Evolutionary conservation across 2,329 filamentous ascomycete genomes (phyloP).

Genomic region (Ceratocystis diversiconidia): DNA sequence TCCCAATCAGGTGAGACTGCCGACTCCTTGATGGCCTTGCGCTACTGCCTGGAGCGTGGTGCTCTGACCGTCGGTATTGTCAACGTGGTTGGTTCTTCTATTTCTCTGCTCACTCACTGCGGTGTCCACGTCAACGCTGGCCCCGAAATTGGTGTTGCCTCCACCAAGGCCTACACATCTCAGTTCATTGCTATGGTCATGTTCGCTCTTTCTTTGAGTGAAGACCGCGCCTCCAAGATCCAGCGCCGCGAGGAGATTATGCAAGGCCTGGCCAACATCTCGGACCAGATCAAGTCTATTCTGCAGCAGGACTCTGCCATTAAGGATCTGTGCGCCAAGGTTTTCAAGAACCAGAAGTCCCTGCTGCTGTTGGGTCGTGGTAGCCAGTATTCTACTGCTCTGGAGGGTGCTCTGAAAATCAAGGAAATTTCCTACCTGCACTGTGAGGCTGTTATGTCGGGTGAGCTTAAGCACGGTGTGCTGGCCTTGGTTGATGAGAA

Average conservation of each 20-base stretch:
- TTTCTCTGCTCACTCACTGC: conserved; percentile 96
- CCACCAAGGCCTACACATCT: conserved; percentile 97
- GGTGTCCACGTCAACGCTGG: conserved; percentile 99
- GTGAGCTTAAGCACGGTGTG: conserved; percentile 97
- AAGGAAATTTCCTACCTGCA: conserved; percentile 99
- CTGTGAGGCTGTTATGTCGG: conserved; percentile 99
- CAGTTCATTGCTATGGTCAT: conserved; percentile 99
- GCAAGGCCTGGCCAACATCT: conserved; percentile 76
- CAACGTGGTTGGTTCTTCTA: conserved; percentile 96
- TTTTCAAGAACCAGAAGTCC: conserved; percentile 95
- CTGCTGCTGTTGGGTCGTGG: conserved; percentile 85
- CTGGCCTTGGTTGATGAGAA: conserved; percentile 95
- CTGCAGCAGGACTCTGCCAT: conserved; percentile 84
- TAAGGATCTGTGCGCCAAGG: conserved; percentile 84
- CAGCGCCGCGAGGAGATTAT: conserved; percentile 91
- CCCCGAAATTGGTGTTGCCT: conserved; percentile 96
- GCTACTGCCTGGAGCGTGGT: conserved; percentile 95
- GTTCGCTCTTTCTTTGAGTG: conserved; percentile 91
- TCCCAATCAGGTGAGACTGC: conserved; percentile 98
- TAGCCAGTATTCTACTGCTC: conserved; percentile 89
- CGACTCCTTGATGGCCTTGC: conserved; percentile 89
- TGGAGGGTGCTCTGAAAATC: conserved; percentile 97
- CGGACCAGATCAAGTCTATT: conserved; percentile 81
- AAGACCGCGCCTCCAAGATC: conserved; percentile 91
- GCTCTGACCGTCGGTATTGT: conserved; percentile 96